Conservation (phyloP, 495 filamentous ascomycete genomes). For the Ascodesmis nigricans region DNA sequence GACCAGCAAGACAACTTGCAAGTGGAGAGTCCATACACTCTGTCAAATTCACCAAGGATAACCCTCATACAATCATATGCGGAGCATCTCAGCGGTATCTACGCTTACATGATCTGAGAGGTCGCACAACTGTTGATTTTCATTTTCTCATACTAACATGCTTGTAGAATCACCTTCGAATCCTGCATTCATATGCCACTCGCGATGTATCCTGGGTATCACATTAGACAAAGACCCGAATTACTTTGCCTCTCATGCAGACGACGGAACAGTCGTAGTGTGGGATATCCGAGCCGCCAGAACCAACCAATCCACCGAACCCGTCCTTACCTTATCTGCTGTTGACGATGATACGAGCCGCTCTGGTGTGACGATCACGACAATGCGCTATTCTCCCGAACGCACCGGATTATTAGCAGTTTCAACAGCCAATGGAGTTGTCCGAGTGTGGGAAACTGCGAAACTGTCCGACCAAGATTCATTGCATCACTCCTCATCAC, state of each 20-base stretch:
- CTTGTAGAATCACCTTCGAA: constrained; percentile 31
- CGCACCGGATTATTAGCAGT: constrained; percentile 16
- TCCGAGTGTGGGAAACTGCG: constrained; percentile 21
- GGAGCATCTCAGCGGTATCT: not conserved
- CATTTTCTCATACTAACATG: constrained; percentile 7
- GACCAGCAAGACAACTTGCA: constrained; percentile 50
- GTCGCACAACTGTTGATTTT: too few species aligned
- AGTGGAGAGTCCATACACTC: constrained; percentile 73
- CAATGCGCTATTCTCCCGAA: constrained; percentile 15
- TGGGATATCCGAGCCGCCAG: constrained; percentile 59
- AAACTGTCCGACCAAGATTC: constrained; percentile 16
- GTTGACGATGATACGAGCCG: constrained; percentile 8
- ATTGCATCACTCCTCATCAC: constrained; percentile 1
- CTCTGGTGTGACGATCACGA: constrained; percentile 4
- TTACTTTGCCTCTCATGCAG: constrained; percentile 59
- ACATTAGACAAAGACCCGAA: constrained; percentile 82
- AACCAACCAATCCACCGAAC: constrained; percentile 5
- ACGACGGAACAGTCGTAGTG: constrained; percentile 49
- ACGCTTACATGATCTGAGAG: too few species aligned
- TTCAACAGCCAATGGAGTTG: constrained; percentile 13
- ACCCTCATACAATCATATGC: constrained; percentile 61
- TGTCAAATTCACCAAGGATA: constrained; percentile 71
- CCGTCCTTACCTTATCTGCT: constrained; percentile 12
- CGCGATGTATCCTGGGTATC: constrained; percentile 71
- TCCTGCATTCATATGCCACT: constrained; percentile 41